A percentile compares a stretch with the other conserved stretches of the same genome.
Evolutionary conservation across 2,329 filamentous ascomycete genomes (phyloP).

Genomic region (Aspergillus eucalypticola): DNA sequence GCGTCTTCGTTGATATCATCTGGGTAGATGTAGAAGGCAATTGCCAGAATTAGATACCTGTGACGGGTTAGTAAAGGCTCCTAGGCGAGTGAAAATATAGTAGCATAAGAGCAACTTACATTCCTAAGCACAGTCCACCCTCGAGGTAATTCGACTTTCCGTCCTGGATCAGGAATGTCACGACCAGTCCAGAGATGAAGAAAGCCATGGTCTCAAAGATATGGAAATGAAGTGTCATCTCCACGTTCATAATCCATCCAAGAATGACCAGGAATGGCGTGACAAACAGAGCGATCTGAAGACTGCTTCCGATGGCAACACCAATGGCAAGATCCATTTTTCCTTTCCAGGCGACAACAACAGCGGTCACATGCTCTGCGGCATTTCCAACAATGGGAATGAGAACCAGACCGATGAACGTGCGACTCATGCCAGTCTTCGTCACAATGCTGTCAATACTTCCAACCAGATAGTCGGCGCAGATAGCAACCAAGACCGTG

Average conservation of each 20-base stretch:
- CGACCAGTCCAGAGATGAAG: slow-evolving; percentile 72
- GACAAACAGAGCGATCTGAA: slow-evolving; percentile 80
- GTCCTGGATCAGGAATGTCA: slow-evolving; percentile 73
- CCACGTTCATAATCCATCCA: slow-evolving; percentile 71
- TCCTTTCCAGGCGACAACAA: slow-evolving; percentile 75
- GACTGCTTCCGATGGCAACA: slow-evolving; percentile 77
- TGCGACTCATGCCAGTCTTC: slow-evolving; percentile 71
- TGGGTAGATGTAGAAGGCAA: slow-evolving; percentile 53
- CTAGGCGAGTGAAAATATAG: neutral
- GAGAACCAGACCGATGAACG: slow-evolving; percentile 78
- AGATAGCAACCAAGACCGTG: slow-evolving; percentile 70
- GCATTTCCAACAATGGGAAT: slow-evolving; percentile 82
- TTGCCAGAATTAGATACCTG: slow-evolving; percentile 48
- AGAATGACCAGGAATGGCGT: slow-evolving; percentile 78
- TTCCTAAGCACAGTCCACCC: slow-evolving; percentile 68
- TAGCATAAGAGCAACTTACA: slow-evolving; percentile 41
- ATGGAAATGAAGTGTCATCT: slow-evolving; percentile 80
- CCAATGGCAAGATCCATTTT: slow-evolving; percentile 70
- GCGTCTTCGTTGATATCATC: slow-evolving; percentile 35
- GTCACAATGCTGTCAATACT: slow-evolving; percentile 73
- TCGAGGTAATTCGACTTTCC: slow-evolving; percentile 84
- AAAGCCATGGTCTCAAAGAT: slow-evolving; percentile 78
- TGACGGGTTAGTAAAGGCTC: slow-evolving; percentile 8
- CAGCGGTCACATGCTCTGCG: slow-evolving; percentile 78
- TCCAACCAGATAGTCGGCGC: slow-evolving; percentile 75